These are phyloP conservation scores for Vitis vinifera DNA, from an alignment of 164 flowering plant genomes.

Conservation along the genomic window DNA sequence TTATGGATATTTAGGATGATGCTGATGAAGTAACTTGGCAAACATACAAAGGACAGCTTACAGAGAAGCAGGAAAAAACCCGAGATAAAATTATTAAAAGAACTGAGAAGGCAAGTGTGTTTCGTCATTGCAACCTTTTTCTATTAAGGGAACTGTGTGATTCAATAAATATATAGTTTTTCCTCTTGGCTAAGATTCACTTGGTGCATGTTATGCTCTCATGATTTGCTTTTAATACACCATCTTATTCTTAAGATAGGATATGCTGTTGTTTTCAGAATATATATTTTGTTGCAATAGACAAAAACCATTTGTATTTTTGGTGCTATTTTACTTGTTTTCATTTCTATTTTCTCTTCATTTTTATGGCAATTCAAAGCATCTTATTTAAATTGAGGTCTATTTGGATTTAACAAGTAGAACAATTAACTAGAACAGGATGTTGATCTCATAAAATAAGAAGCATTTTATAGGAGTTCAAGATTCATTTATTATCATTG, in stretches of 20 bases:
- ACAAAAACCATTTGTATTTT: neutral
- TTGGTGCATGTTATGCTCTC: too few species aligned
- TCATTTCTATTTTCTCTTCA: too few species aligned
- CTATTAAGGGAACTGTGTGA: neutral
- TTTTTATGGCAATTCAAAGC: neutral
- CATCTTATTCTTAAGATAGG: too few species aligned
- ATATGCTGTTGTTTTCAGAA: neutral
- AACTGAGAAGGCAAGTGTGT: conserved; percentile 69
- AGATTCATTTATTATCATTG: too few species aligned
- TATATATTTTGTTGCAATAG: too few species aligned
- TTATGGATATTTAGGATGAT: conserved; percentile 55
- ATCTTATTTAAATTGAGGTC: neutral
- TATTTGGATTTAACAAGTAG: neutral
- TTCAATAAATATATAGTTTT: too few species aligned
- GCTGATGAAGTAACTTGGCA: conserved; percentile 91
- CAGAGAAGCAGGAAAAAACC: conserved; percentile 96
- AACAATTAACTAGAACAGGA: too few species aligned
- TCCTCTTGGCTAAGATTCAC: too few species aligned
- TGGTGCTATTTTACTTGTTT: neutral
- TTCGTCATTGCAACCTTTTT: neutral
- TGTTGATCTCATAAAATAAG: too few species aligned
- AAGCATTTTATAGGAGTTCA: too few species aligned
- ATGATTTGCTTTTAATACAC: too few species aligned
- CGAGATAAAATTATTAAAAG: conserved; percentile 88
- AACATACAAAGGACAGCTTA: conserved; percentile 90